These are phyloP conservation scores for Trypanosoma theileri DNA, from an alignment of 208 protist species.

Conservation along the genomic window DNA sequence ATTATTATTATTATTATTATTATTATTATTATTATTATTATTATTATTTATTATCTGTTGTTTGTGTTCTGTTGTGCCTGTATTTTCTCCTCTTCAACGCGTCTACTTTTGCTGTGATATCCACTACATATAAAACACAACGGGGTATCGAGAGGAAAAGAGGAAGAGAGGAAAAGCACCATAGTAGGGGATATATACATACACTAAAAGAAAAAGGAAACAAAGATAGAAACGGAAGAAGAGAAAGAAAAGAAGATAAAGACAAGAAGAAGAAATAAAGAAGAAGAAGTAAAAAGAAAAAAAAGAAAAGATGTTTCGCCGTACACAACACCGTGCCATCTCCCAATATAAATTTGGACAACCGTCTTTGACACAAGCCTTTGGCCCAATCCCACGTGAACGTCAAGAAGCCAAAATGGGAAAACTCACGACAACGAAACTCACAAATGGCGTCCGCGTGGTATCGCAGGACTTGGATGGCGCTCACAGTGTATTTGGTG, in stretches of 20 bases:
- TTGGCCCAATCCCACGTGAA: slow-evolving; percentile 43
- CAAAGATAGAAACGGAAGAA: background rate
- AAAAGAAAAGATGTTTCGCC: slow-evolving; percentile 45
- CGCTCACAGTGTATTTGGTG: slow-evolving; percentile 55
- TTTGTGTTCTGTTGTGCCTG: too few species aligned
- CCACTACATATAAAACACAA: too few species aligned
- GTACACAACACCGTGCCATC: slow-evolving; percentile 46
- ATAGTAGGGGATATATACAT: background rate
- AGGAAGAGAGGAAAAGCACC: too few species aligned
- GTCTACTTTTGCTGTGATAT: too few species aligned
- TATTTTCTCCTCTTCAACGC: too few species aligned
- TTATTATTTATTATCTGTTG: too few species aligned
- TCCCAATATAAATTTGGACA: slow-evolving; percentile 83
- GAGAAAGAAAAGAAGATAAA: slow-evolving; percentile 2
- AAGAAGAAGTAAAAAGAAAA: background rate
- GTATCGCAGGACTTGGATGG: slow-evolving; percentile 78
- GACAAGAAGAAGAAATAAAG: background rate
- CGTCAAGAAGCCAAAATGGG: slow-evolving; percentile 31
- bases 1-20: too few species aligned
- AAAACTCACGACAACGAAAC: slow-evolving; percentile 49
- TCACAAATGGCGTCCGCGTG: slow-evolving; percentile 72
- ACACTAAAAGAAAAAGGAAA: background rate
- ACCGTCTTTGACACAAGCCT: slow-evolving; percentile 63
- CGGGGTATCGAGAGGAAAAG: too few species aligned
- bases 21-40: too few species aligned